These are phyloP conservation scores for Guyanaporus albipodus DNA, from an alignment of 768 basidiomycete genomes.

Conservation along the genomic window DNA sequence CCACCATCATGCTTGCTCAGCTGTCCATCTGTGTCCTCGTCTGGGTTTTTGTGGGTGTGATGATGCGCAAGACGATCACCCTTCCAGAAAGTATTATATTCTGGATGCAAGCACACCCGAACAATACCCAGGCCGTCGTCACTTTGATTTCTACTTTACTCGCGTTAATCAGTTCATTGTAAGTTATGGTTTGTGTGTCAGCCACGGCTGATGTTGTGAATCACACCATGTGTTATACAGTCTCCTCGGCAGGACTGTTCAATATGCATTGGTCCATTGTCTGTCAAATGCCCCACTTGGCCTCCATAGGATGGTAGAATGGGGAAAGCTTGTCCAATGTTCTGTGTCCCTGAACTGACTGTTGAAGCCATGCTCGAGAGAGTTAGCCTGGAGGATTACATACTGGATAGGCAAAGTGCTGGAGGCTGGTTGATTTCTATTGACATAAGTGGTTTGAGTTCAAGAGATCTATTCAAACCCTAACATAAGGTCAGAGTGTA, in stretches of 20 bases:
- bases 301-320: background rate
- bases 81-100: background rate
- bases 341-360: background rate
- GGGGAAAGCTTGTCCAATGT: background rate
- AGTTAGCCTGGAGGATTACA: no score
- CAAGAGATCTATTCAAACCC: no score
- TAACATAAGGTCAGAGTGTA: no score
- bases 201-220: background rate
- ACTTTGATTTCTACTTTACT: background rate
- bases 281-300: background rate
- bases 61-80: background rate
- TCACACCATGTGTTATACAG: background rate
- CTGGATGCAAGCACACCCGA: background rate
- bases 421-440: no score
- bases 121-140: background rate
- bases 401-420: no score
- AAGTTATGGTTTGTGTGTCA: background rate
- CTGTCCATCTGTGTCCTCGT: background rate
- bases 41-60: background rate
- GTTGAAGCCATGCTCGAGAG: no score
- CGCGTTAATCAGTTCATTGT: background rate
- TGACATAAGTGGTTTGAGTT: no score
- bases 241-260: background rate
- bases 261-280: background rate
- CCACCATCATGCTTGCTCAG: background rate